These are phyloP conservation scores for Glycine tomentella DNA, from an alignment of 306 rosid species.

Conservation along the genomic window DNA sequence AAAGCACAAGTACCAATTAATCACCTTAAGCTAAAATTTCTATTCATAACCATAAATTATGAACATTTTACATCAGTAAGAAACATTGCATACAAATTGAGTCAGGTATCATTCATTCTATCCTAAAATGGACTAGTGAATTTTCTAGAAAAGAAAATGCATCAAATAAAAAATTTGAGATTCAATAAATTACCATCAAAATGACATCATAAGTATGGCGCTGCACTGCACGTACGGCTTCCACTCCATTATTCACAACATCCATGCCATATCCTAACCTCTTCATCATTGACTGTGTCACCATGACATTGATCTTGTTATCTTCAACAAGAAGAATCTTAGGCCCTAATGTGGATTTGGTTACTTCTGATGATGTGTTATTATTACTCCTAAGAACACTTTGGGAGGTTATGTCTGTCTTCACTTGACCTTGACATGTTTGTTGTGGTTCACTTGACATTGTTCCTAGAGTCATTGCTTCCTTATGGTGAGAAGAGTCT, in stretches of 20 bases:
- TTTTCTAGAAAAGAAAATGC: not conserved
- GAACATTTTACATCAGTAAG: not conserved
- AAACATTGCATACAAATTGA: conserved; percentile 7
- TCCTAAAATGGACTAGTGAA: conserved; percentile 4
- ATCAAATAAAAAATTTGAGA: conserved; percentile 22
- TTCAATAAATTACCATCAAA: conserved; percentile 71
- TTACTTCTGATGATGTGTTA: conserved; percentile 44
- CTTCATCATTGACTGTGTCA: conserved; percentile 92
- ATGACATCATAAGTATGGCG: conserved; percentile 65
- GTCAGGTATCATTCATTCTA: not conserved
- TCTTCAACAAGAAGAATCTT: conserved; percentile 94
- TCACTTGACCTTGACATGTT: conserved; percentile 52
- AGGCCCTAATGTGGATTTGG: conserved; percentile 55
- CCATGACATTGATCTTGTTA: conserved; percentile 92
- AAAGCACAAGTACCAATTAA: conserved; percentile 16
- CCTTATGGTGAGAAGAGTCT: conserved; percentile 46
- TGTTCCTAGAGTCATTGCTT: conserved; percentile 43
- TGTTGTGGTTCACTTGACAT: conserved; percentile 44
- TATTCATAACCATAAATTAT: not conserved
- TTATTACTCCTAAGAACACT: conserved; percentile 42
- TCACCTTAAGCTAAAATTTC: conserved; percentile 8
- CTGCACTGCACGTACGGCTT: conserved; percentile 83
- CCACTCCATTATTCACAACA: conserved; percentile 85
- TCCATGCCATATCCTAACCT: conserved; percentile 81
- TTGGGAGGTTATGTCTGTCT: conserved; percentile 48